phyloP scores from a whole-genome alignment of 2,329 filamentous ascomycete species.

The Calonectria ilicicola region DNA sequence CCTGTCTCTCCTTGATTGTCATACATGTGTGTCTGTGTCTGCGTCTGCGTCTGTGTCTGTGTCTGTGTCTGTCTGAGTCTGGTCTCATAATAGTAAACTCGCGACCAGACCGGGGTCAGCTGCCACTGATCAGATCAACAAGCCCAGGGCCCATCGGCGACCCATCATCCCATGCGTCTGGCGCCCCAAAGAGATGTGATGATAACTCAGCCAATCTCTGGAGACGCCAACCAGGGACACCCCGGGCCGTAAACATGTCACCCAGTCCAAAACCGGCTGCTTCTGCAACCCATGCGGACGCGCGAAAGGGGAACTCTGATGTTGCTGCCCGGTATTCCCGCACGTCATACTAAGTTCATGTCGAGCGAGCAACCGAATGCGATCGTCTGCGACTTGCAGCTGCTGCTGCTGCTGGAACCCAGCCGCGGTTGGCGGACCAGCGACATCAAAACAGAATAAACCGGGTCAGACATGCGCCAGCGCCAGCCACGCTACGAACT shows the following conservation, averaged over 20 bases:
- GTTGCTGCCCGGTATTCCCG: constrained; percentile 11
- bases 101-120: not conserved
- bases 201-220: constrained; percentile 18
- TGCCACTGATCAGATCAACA: constrained; percentile 14
- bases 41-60: not conserved
- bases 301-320: not conserved
- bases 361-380: not conserved
- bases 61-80: not conserved
- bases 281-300: constrained; percentile 5
- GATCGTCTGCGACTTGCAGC: constrained; percentile 18
- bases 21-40: not conserved
- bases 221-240: constrained; percentile 7
- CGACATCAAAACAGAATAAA: constrained; percentile 26
- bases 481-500: constrained; percentile 23
- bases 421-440: constrained; percentile 27
- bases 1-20: not conserved
- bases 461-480: constrained; percentile 17
- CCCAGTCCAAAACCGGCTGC: constrained; percentile 7
- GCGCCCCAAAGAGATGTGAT: constrained; percentile 7
- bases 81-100: not conserved
- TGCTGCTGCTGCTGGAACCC: not conserved
- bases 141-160: constrained; percentile 8
- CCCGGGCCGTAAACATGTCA: not conserved
- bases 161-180: constrained; percentile 18
- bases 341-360: not conserved